A percentile compares a stretch with the other conserved stretches of the same genome.
Conservation (phyloP, 2,329 filamentous ascomycete species). For the Fusarium equiseti region DNA sequence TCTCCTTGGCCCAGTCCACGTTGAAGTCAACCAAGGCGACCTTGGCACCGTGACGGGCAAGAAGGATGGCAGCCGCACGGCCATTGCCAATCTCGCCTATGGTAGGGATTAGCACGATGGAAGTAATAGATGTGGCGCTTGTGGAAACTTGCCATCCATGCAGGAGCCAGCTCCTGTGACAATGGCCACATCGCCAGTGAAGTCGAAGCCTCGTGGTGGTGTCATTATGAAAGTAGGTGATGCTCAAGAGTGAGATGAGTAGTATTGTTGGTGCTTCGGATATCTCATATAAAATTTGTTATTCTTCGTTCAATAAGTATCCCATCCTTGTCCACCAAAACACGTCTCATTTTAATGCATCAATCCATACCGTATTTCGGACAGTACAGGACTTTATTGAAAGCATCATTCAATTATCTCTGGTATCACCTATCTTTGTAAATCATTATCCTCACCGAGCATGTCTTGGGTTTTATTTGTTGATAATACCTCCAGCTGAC, state of each 20-base stretch:
- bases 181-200: constrained; percentile 1
- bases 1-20: constrained; percentile 7
- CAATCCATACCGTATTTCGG: too few relatives aligned
- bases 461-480: too few relatives aligned
- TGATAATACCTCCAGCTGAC: too few relatives aligned
- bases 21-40: constrained; percentile 9
- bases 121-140: too few relatives aligned
- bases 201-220: constrained; percentile 6
- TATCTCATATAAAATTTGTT: too few relatives aligned
- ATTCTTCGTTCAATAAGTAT: too few relatives aligned
- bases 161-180: constrained; percentile 12
- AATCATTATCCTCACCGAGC: too few relatives aligned
- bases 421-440: too few relatives aligned
- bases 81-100: constrained; percentile 14
- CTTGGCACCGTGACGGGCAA: constrained; percentile 9
- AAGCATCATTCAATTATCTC: too few relatives aligned
- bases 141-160: not conserved
- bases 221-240: not conserved
- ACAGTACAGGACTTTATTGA: too few relatives aligned
- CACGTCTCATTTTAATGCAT: too few relatives aligned
- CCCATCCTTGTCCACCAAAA: not conserved
- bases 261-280: not conserved
- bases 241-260: not conserved
- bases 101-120: too few relatives aligned
- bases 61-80: constrained; percentile 7